These are phyloP conservation scores for Inonotus hispidus DNA, from an alignment of 1,284 basidiomycete species.

Conservation along the genomic window DNA sequence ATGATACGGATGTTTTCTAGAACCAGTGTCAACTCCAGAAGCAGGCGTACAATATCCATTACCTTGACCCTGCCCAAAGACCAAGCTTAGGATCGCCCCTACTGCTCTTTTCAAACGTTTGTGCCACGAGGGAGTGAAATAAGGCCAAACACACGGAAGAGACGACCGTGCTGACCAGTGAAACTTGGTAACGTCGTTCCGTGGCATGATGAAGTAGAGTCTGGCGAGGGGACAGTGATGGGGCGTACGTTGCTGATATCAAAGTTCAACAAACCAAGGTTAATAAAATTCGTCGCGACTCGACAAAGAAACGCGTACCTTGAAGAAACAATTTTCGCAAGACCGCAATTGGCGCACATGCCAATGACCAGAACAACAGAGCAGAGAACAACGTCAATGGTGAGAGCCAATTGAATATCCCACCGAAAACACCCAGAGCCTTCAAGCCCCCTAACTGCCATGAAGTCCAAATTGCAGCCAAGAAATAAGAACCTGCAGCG, in stretches of 20 bases:
- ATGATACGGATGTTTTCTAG: conserved; percentile 65
- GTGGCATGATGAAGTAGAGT: conserved; percentile 40
- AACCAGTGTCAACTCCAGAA: neutral
- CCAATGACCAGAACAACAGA: conserved; percentile 31
- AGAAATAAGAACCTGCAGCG: conserved; percentile 40
- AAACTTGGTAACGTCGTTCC: conserved; percentile 40
- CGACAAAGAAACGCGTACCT: conserved; percentile 33
- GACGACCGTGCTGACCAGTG: conserved; percentile 37
- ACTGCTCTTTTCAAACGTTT: conserved; percentile 27
- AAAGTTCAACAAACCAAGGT: conserved; percentile 5
- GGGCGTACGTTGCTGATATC: conserved; percentile 38
- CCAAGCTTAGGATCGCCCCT: conserved; percentile 37
- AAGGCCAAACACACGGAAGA: conserved; percentile 39
- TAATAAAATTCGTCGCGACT: neutral
- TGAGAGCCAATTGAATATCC: conserved; percentile 34
- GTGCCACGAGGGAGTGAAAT: conserved; percentile 37
- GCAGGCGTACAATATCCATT: conserved; percentile 20
- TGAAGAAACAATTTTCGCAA: conserved; percentile 50
- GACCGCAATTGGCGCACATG: conserved; percentile 47
- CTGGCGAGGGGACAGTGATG: conserved; percentile 47
- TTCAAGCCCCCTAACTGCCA: conserved; percentile 30
- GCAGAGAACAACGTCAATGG: conserved; percentile 33
- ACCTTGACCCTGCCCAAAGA: conserved; percentile 64
- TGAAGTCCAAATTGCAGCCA: conserved; percentile 35
- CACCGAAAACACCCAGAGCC: conserved; percentile 28